Percentiles rank a stretch among this genome's conserved stretches.
Evolutionary conservation across 106 monocot species (phyloP).

Genomic region (Dendrobium nobile): DNA sequence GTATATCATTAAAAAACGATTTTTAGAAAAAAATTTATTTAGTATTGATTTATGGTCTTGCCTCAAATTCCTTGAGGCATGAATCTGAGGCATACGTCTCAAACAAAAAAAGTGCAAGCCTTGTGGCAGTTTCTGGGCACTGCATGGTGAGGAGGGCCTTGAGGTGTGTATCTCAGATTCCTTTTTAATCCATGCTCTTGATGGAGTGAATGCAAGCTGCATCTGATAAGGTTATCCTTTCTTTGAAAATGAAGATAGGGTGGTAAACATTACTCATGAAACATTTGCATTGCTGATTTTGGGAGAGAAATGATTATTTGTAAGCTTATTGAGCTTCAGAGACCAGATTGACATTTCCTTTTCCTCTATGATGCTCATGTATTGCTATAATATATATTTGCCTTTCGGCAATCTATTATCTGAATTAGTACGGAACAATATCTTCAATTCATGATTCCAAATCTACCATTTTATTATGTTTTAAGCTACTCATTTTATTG

Average conservation of each 20-base stretch:
- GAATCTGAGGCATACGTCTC: no score
- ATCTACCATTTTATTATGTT: background rate
- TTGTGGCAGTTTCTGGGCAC: no score
- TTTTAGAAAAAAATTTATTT: no score
- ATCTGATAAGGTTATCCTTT: background rate
- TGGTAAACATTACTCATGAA: background rate
- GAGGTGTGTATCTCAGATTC: no score
- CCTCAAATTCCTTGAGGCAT: no score
- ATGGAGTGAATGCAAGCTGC: background rate
- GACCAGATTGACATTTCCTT: background rate
- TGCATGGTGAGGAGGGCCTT: no score
- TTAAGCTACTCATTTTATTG: background rate
- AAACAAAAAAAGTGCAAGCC: no score
- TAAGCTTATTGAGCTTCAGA: background rate
- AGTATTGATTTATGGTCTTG: no score
- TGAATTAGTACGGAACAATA: background rate
- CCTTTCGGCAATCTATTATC: background rate
- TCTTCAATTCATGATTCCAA: background rate
- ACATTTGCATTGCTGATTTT: background rate
- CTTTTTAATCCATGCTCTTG: background rate
- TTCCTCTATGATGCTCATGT: background rate
- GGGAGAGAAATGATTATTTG: background rate
- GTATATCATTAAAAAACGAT: no score
- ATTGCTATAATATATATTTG: background rate
- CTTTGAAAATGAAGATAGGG: background rate